Evolutionary conservation across 495 filamentous ascomycete species (phyloP).

Genomic region (Tuber calosporum): DNA sequence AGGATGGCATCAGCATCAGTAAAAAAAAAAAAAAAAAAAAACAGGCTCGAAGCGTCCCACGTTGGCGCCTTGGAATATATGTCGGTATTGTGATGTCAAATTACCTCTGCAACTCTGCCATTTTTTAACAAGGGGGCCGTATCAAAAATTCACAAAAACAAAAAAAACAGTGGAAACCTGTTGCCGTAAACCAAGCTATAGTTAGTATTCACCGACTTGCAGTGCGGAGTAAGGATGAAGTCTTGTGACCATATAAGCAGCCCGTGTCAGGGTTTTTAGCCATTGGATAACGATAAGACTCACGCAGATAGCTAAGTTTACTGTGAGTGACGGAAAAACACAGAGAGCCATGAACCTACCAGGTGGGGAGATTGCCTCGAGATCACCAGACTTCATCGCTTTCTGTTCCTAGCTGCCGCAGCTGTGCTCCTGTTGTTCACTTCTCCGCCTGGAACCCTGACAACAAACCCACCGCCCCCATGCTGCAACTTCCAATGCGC

Average conservation of each 20-base stretch:
- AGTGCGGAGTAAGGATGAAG: slow-evolving; percentile 4
- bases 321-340: neutral
- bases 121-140: neutral
- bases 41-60: neutral
- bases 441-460: neutral
- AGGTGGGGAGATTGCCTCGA: neutral
- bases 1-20: neutral
- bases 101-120: neutral
- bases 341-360: neutral
- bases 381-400: neutral
- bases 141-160: neutral
- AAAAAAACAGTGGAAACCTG: neutral
- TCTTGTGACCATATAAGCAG: slow-evolving; percentile 1
- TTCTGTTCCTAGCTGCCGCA: neutral
- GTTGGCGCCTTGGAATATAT: neutral
- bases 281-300: slow-evolving; percentile 1
- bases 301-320: neutral
- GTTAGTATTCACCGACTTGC: neutral
- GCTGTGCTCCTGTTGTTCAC: neutral
- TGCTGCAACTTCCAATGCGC: slow-evolving; percentile 3
- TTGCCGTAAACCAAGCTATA: neutral
- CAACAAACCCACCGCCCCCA: neutral
- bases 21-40: neutral
- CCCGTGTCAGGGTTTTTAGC: neutral
- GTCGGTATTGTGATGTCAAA: neutral